phyloP scores from a whole-genome alignment of 129 eudicot genomes.

The Flaveria bidentis region DNA sequence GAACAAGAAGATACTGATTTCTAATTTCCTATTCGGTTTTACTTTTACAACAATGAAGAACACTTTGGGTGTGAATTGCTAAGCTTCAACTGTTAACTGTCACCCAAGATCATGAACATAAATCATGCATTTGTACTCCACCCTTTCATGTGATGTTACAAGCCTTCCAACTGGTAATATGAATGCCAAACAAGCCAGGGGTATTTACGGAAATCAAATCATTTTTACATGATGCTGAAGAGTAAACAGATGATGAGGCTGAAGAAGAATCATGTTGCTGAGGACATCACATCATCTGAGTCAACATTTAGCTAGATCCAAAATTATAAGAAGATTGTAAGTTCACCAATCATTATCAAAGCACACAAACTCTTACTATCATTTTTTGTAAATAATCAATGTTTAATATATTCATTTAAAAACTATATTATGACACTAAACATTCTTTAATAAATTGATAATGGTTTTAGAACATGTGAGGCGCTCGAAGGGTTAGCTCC shows the following conservation, averaged over 20 bases:
- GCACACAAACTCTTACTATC: too few relatives aligned
- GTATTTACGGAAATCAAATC: neutral
- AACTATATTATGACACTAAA: neutral
- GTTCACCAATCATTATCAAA: neutral
- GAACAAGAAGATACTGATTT: neutral
- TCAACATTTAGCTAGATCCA: conserved; percentile 64
- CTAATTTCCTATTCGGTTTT: neutral
- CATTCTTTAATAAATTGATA: neutral
- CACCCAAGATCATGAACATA: neutral
- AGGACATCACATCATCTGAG: conserved; percentile 68
- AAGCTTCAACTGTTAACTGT: neutral
- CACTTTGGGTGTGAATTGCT: neutral
- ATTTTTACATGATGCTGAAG: neutral
- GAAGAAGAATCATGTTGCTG: conserved; percentile 24
- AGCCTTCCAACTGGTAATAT: neutral
- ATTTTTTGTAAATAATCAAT: too few relatives aligned
- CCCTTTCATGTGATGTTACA: neutral
- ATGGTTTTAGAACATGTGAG: too few relatives aligned
- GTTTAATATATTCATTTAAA: too few relatives aligned
- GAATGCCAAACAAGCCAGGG: neutral
- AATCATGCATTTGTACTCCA: neutral
- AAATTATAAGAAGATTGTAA: conserved; percentile 11
- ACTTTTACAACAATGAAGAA: neutral
- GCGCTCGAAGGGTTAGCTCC: too few relatives aligned
- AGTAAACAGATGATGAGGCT: neutral